Evolutionary conservation across 1,139 yeast species (phyloP).

Genomic region (Pneumocystis murina): DNA sequence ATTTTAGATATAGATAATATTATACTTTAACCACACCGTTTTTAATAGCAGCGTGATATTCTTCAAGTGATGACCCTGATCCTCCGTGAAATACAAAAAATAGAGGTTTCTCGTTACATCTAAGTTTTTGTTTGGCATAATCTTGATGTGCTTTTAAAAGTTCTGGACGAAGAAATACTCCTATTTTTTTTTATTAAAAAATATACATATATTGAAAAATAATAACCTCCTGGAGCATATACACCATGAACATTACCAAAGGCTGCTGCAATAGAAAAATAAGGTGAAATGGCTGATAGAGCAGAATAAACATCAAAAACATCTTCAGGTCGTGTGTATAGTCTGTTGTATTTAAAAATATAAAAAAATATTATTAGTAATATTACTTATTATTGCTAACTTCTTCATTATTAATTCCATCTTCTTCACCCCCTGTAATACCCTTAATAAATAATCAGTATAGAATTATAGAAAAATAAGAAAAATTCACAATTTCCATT

Average conservation of each 20-base stretch:
- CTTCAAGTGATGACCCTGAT: slow-evolving; percentile 88
- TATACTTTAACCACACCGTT: slow-evolving; percentile 98
- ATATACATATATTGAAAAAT: background rate
- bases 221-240: slow-evolving; percentile 72
- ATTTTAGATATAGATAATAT: slow-evolving; percentile 98
- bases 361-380: background rate
- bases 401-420: slow-evolving; percentile 97
- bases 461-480: background rate
- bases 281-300: slow-evolving; percentile 79
- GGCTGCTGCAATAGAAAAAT: slow-evolving; percentile 98
- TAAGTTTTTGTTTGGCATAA: slow-evolving; percentile 50
- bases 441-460: background rate
- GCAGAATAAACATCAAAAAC: slow-evolving; percentile 86
- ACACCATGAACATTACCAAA: slow-evolving; percentile 99
- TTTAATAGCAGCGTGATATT: slow-evolving; percentile 79
- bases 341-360: slow-evolving; percentile 15
- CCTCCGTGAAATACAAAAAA: slow-evolving; percentile 99
- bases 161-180: slow-evolving; percentile 84
- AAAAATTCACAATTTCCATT: slow-evolving; percentile 99
- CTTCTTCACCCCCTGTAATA: slow-evolving; percentile 68
- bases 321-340: slow-evolving; percentile 93
- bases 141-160: slow-evolving; percentile 92
- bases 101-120: slow-evolving; percentile 53
- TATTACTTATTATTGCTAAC: slow-evolving; percentile 54
- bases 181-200: slow-evolving; percentile 19